A percentile compares a stretch with the other conserved stretches of the same genome.
Conservation (phyloP, 2,329 filamentous ascomycete species). For the Ambrosiella xylebori region DNA sequence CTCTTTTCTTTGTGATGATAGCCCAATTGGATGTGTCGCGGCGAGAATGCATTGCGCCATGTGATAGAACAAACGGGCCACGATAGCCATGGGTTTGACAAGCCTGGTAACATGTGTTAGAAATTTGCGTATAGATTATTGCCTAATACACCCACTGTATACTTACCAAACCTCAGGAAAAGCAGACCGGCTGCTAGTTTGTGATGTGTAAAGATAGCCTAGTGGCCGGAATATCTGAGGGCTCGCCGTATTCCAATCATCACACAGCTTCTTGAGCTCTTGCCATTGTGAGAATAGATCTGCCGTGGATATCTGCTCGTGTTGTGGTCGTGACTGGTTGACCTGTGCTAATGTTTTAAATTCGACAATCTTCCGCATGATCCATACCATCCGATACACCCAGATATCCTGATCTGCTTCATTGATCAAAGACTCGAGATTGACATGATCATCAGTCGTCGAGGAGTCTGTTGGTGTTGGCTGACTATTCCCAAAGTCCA, state of each 20-base stretch:
- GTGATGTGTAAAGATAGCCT: conserved; percentile 53
- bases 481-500: conserved; percentile 38
- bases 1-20: conserved; percentile 40
- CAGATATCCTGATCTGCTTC: conserved; percentile 34
- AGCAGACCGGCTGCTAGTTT: conserved; percentile 49
- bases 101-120: conserved; percentile 34
- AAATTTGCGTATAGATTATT: too few relatives aligned
- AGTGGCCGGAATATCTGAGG: conserved; percentile 79
- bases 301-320: conserved; percentile 42
- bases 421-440: background rate
- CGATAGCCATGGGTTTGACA: conserved; percentile 63
- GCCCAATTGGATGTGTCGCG: conserved; percentile 57
- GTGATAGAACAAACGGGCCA: conserved; percentile 78
- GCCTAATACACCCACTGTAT: background rate
- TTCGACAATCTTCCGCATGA: conserved; percentile 73
- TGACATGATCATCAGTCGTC: background rate
- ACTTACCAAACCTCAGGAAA: conserved; percentile 77
- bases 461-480: conserved; percentile 5
- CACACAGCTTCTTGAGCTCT: conserved; percentile 60
- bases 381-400: conserved; percentile 78
- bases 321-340: conserved; percentile 27
- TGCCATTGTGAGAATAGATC: conserved; percentile 61
- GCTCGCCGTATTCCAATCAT: conserved; percentile 62
- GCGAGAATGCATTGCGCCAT: conserved; percentile 67
- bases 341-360: conserved; percentile 40